Percentiles rank a stretch among this genome's conserved stretches.
Conservation (phyloP, 164 flowering plant species). For the Vitis labrusca region DNA sequence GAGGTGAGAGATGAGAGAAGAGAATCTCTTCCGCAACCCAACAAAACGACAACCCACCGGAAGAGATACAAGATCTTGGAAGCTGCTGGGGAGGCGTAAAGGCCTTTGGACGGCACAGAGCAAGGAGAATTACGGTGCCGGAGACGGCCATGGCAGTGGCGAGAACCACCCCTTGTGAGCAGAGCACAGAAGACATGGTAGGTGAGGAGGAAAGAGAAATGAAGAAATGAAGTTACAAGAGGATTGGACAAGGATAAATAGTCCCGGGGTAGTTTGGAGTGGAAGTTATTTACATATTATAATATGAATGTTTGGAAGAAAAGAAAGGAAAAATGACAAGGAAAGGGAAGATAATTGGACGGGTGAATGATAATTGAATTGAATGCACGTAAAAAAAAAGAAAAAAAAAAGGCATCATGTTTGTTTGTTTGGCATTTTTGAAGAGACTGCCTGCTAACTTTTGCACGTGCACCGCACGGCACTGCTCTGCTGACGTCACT, state of each 20-base stretch:
- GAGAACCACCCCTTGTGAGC: slow-evolving; percentile 59
- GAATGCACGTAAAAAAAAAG: no score
- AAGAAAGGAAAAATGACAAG: not conserved
- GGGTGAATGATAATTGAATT: no score
- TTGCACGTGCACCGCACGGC: no score
- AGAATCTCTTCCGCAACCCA: not conserved
- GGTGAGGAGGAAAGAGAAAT: slow-evolving; percentile 1
- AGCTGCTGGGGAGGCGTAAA: slow-evolving; percentile 13
- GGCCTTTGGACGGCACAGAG: slow-evolving; percentile 51
- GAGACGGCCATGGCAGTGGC: slow-evolving; percentile 85
- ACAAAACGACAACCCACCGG: slow-evolving; percentile 34
- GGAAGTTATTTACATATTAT: no score
- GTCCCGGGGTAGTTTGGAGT: no score
- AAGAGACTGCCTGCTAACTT: no score
- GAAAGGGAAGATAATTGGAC: not conserved
- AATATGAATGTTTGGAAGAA: no score
- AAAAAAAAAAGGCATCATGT: no score
- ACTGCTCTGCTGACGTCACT: no score
- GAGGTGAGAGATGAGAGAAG: not conserved
- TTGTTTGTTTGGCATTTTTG: no score
- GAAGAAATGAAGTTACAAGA: not conserved
- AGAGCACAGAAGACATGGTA: slow-evolving; percentile 49
- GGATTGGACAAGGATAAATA: no score
- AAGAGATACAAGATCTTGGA: slow-evolving; percentile 57
- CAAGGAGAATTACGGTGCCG: slow-evolving; percentile 61